Conservation (phyloP, 2,329 filamentous ascomycete species). For the Epichloe gansuensis region DNA sequence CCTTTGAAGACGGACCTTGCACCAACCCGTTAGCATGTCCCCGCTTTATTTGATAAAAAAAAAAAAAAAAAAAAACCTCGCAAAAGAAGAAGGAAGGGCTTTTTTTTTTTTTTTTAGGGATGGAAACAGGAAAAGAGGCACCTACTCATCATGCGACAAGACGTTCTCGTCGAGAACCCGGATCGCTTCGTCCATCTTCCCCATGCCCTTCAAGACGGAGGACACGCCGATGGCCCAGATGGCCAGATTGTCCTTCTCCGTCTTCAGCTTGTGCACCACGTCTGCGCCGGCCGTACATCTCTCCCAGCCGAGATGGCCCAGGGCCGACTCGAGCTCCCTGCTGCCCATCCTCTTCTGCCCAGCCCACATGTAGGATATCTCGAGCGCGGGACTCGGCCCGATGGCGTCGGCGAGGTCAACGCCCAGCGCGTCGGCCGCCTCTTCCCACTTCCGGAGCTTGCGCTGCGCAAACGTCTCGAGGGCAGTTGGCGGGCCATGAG, state of each 20-base stretch:
- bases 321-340: slow-evolving; percentile 50
- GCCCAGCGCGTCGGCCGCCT: slow-evolving; percentile 53
- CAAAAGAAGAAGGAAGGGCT: no score
- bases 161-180: slow-evolving; percentile 51
- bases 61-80: no score
- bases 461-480: slow-evolving; percentile 78
- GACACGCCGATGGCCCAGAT: slow-evolving; percentile 56
- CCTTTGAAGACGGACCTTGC: slow-evolving; percentile 44
- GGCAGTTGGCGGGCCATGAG: slow-evolving; percentile 85
- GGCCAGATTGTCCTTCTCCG: slow-evolving; percentile 47
- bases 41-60: no score
- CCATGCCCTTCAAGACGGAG: slow-evolving; percentile 52
- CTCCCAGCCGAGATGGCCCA: slow-evolving; percentile 51
- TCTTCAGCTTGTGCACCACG: slow-evolving; percentile 32
- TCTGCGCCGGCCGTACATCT: slow-evolving; percentile 41
- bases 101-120: no score
- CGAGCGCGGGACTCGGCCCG: slow-evolving; percentile 67
- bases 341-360: slow-evolving; percentile 69
- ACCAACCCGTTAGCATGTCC: no score
- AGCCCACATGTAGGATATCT: slow-evolving; percentile 94
- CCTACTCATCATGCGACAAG: slow-evolving; percentile 50
- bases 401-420: slow-evolving; percentile 67
- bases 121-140: neutral
- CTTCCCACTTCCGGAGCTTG: slow-evolving; percentile 83
- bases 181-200: slow-evolving; percentile 52